These are phyloP conservation scores for Phytopythium aichiense DNA, from an alignment of 352 stramenopile genomes.

Conservation along the genomic window DNA sequence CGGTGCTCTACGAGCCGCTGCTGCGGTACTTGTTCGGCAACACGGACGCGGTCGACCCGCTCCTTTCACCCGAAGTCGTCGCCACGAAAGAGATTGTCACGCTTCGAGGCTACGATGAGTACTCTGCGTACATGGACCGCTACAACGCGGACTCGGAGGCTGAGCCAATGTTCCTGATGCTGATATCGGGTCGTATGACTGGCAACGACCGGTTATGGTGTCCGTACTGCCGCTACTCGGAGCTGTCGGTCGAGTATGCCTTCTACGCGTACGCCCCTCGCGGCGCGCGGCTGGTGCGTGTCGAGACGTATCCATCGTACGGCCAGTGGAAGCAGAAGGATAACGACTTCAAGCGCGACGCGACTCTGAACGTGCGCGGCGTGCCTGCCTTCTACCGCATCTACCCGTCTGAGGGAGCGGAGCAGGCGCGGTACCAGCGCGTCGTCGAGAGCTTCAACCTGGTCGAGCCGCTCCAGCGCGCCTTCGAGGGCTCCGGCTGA, in stretches of 20 bases:
- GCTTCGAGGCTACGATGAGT: conserved; percentile 37
- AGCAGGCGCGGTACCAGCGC: conserved; percentile 1
- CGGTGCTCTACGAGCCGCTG: conserved; percentile 55
- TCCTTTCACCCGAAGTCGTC: conserved; percentile 31
- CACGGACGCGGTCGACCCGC: conserved; percentile 34
- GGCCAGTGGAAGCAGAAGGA: conserved; percentile 59
- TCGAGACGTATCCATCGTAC: conserved; percentile 56
- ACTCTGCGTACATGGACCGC: conserved; percentile 33
- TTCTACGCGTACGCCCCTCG: conserved; percentile 63
- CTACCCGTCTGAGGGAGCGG: neutral
- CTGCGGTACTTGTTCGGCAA: conserved; percentile 74
- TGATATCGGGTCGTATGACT: conserved; percentile 50
- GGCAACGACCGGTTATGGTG: conserved; percentile 77
- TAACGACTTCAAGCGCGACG: conserved; percentile 59
- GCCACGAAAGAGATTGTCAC: conserved; percentile 49
- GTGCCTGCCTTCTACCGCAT: conserved; percentile 56
- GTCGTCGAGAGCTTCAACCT: conserved; percentile 5
- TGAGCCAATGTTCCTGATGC: conserved; percentile 63
- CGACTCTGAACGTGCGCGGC: conserved; percentile 44
- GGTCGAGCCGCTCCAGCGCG: conserved; percentile 2
- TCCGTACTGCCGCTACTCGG: conserved; percentile 66
- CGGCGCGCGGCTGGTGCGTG: conserved; percentile 48
- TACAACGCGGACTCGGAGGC: conserved; percentile 20
- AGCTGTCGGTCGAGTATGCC: conserved; percentile 66
- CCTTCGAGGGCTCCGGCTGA: neutral